Evolutionary conservation across 2,329 filamentous ascomycete genomes (phyloP), one percentile per base, ranked within the genome.

Genomic region (Pyrenophora teres): DNA sequence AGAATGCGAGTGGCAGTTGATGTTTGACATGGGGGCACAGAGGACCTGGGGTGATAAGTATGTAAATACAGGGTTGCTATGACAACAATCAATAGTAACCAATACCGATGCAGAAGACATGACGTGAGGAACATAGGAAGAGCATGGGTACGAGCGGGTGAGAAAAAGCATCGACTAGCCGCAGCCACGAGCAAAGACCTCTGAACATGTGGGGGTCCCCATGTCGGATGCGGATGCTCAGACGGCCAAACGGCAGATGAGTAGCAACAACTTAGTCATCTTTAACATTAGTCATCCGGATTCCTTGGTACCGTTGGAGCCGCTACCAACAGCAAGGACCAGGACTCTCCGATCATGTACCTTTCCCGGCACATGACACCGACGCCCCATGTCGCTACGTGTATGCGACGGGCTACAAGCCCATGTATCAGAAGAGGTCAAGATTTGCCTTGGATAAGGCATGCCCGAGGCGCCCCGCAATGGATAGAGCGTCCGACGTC

Each of bases 21-120:
- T 62, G 58, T 52, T 54, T 51, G 53, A 59, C 68, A 67, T 66
- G 69, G 69, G 62, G 54, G 15, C 15, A 15, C 15, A 43, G 40
- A 31, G 52, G 59, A 69, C 63, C 61, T 63, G 59, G 53, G 57
- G 51, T 31, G 45, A 52, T 52, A 52, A 45, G 54, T 57, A 56
- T 62, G 63, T 67, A 68, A 67, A 71, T 59, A 68, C 15, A 9
- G 30, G 54, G 67, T 70, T 65, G 65, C 62, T 51, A 66, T 68
- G 59, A 65, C 64, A 68, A 69, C 62, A 55, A 58, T 59, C 57
- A 56, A 57, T 61, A 59, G 31, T 45, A 36, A 44, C 47, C 49
- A 47, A 58, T 50, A 52, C 44, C 52, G 36, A 38, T 55, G 35
- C 45, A 37, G 47, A 42, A 42, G 40, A 27, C 41, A 57, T 66